Evolutionary conservation across 2,329 filamentous ascomycete genomes (phyloP), one percentile per base, ranked within the genome.

Genomic region (Paraphoma chrysanthemicola): DNA sequence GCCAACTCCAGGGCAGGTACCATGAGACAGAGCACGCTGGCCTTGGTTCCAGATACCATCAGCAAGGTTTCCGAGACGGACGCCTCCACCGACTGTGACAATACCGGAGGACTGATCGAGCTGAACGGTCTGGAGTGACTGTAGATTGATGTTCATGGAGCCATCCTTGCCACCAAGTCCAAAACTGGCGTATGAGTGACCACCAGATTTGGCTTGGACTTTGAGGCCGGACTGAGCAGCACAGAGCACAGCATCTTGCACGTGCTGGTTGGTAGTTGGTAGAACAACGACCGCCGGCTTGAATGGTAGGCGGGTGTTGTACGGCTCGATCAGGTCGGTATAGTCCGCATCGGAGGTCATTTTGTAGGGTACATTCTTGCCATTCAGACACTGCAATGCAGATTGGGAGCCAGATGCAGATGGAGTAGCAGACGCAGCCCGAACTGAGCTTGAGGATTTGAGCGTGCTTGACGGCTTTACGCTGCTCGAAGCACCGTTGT

Each of bases 201-300:
- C 88, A 4, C 87, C 88, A 1, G 85, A 87, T 60, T 81, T 85
- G 18, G 87, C 83, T 67, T 89, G 86, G 0, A 89, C 85, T 60
- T 84, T 83, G 50, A 85, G 72, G 6, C 76, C 75, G 54, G 78
- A 76, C 23, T 80, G 59, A 2, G 69, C 77, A 5, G 86, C 87
- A 66, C 87, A 89, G 48, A 83, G 81, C 39, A 90, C 80, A 12
- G 86, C 83, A 17, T 76, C 81, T 1, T 85, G 80, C 2, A 89
- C 82, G 52, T 89, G 84, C 18, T 82, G 71, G 10, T 81, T 77
- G 0, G 76, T 84, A 5, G 77, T 73, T 0, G 87, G 87, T 7
- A 85, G 78, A 2, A 87, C 80, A 16, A 89, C 84, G 10, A 85
- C 86, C 8, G 79, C 74, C 0, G 87, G 87, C 6, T 74, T 81